Conservation (phyloP, 345 rosid species). For the Citrus unshiu region DNA sequence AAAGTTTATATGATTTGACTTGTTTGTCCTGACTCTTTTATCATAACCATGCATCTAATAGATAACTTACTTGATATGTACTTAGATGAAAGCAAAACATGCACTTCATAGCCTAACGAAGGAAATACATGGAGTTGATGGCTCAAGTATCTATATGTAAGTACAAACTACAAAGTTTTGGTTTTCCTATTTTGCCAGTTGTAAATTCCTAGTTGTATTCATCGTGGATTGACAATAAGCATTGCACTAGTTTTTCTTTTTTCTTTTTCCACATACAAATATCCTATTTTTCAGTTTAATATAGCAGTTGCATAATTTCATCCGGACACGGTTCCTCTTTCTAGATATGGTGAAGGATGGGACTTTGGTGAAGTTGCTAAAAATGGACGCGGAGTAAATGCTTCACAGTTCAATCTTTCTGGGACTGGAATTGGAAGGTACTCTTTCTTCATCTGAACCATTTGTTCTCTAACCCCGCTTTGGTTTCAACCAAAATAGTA, state of each 20-base stretch:
- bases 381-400: constrained; percentile 90
- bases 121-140: constrained; percentile 81
- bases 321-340: constrained; percentile 11
- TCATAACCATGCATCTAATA: constrained; percentile 2
- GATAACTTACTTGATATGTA: constrained; percentile 15
- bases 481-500: neutral
- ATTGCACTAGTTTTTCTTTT: neutral
- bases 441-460: constrained; percentile 5
- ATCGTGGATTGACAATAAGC: neutral
- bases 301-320: neutral
- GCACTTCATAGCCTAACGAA: constrained; percentile 57
- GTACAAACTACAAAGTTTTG: constrained; percentile 32
- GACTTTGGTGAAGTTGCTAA: constrained; percentile 98
- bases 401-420: constrained; percentile 68
- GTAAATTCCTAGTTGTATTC: neutral
- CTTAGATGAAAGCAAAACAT: constrained; percentile 68
- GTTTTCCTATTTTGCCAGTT: neutral
- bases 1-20: neutral
- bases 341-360: constrained; percentile 98
- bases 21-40: constrained; percentile 2
- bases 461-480: neutral
- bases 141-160: constrained; percentile 75
- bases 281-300: neutral
- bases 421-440: constrained; percentile 96
- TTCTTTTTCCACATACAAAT: neutral